These are phyloP conservation scores for Bipolaris gigantea DNA, from an alignment of 2,329 filamentous ascomycete genomes.

Conservation along the genomic window DNA sequence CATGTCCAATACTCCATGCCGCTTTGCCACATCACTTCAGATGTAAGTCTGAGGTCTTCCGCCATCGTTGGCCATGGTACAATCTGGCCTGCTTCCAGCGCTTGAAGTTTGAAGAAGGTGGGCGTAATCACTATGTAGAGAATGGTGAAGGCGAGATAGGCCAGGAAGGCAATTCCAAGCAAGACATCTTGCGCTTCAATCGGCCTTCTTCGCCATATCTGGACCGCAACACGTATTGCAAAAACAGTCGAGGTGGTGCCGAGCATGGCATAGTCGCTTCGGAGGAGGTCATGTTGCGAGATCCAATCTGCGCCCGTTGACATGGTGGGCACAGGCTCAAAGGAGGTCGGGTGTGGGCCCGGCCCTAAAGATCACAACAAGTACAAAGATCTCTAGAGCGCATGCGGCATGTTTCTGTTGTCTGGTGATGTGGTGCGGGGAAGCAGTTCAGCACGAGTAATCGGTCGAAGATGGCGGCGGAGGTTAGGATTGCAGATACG, in stretches of 20 bases:
- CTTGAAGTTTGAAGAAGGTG: constrained; percentile 37
- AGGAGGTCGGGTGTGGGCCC: background rate
- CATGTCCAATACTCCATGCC: constrained; percentile 46
- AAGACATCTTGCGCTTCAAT: constrained; percentile 21
- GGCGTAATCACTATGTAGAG: constrained; percentile 45
- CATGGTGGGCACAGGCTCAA: constrained; percentile 11
- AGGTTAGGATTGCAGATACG: background rate
- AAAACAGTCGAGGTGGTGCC: constrained; percentile 23
- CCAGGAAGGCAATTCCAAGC: constrained; percentile 31
- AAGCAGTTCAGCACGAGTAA: background rate
- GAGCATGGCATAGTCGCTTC: constrained; percentile 20
- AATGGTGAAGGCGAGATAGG: constrained; percentile 29
- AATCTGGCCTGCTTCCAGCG: constrained; percentile 24
- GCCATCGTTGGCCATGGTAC: constrained; percentile 33
- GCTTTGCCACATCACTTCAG: constrained; percentile 46
- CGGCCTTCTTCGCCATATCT: constrained; percentile 14
- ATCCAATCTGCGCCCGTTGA: constrained; percentile 19
- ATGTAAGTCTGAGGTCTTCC: constrained; percentile 36
- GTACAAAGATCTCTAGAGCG: background rate
- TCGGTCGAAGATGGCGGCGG: background rate
- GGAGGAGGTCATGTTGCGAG: constrained; percentile 14
- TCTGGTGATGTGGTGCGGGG: background rate
- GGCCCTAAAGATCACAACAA: background rate
- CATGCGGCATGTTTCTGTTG: background rate
- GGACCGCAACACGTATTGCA: constrained; percentile 15